These are phyloP conservation scores for Suillus plorans DNA, from an alignment of 768 basidiomycete species.

Conservation along the genomic window DNA sequence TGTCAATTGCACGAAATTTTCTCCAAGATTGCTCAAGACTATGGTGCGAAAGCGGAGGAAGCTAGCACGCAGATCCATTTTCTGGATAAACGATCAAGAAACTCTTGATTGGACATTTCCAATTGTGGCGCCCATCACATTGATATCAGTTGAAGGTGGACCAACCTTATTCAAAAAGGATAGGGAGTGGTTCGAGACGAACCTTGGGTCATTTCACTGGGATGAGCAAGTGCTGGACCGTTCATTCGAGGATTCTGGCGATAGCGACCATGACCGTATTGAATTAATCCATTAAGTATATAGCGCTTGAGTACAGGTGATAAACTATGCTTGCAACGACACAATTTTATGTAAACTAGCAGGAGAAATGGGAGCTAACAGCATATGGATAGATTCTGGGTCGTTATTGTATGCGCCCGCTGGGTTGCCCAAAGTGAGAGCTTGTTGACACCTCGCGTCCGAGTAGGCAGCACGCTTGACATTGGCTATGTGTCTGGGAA, in stretches of 20 bases:
- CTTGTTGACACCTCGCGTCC: too few relatives aligned
- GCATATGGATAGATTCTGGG: too few relatives aligned
- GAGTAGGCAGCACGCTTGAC: too few relatives aligned
- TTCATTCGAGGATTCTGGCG: neutral
- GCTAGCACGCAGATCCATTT: neutral
- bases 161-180: neutral
- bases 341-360: too few relatives aligned
- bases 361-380: too few relatives aligned
- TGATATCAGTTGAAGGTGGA: slow-evolving; percentile 4
- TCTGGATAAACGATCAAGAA: neutral
- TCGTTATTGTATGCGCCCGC: too few relatives aligned
- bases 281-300: neutral
- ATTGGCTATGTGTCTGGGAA: too few relatives aligned
- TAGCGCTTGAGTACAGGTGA: neutral
- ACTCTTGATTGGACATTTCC: neutral
- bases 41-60: neutral
- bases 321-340: neutral
- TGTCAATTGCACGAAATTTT: neutral
- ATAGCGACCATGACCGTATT: neutral
- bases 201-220: slow-evolving; percentile 6
- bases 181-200: slow-evolving; percentile 5
- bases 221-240: neutral
- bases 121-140: slow-evolving; percentile 5
- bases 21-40: neutral
- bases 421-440: too few relatives aligned